Percentiles rank a stretch among this genome's conserved stretches.
Evolutionary conservation across 75 land plant species (phyloP).

Genomic region (Larix kaempferi): DNA sequence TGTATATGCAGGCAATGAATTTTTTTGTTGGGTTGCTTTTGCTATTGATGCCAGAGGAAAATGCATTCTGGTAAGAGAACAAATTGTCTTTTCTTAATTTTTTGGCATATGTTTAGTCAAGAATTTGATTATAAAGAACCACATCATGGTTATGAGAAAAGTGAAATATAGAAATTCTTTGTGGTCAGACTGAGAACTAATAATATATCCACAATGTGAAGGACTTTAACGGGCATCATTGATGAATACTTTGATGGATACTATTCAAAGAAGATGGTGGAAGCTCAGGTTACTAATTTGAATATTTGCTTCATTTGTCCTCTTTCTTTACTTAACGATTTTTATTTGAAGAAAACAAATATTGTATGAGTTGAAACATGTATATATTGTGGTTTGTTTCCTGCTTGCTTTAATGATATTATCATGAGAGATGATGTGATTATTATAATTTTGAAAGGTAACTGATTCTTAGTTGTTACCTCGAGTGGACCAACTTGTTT

Average conservation of each 20-base stretch:
- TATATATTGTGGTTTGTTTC: not conserved
- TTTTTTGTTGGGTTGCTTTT: constrained; percentile 86
- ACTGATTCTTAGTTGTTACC: not conserved
- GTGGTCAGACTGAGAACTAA: not conserved
- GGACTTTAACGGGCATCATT: constrained; percentile 80
- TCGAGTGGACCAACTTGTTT: constrained; percentile 72
- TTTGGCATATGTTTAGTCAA: not conserved
- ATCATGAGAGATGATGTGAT: not conserved
- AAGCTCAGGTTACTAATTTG: constrained; percentile 63
- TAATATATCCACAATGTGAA: constrained; percentile 17
- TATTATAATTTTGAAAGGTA: not conserved
- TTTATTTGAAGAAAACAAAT: not conserved
- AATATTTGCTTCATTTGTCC: not conserved
- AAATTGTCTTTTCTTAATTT: not conserved
- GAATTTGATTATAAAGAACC: not conserved
- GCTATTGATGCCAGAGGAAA: constrained; percentile 92
- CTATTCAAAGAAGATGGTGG: constrained; percentile 89
- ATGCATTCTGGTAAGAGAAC: constrained; percentile 84
- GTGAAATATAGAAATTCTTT: not conserved
- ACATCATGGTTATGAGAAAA: not conserved
- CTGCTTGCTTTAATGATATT: not conserved
- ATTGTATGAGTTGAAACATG: not conserved
- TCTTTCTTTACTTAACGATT: not conserved
- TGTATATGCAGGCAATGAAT: constrained; percentile 89
- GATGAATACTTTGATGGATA: constrained; percentile 96